Conservation (phyloP, 805 yeast genomes). For the Metschnikowia vanudenii region DNA sequence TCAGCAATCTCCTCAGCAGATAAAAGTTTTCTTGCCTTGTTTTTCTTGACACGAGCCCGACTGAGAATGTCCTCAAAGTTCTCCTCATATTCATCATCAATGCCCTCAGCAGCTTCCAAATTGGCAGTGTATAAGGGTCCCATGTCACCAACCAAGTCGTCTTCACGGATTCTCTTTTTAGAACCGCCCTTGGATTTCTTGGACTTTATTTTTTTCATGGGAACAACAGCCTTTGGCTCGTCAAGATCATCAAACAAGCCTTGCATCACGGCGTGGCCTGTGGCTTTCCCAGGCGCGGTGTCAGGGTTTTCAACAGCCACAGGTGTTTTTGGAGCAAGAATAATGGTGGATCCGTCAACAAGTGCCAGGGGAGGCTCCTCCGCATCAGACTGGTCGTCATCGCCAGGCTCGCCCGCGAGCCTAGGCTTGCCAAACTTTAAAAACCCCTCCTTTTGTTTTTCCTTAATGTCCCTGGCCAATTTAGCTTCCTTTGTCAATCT, state of each 20-base stretch:
- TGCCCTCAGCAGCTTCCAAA: slow-evolving; percentile 26
- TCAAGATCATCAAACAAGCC: slow-evolving; percentile 13
- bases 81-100: slow-evolving; percentile 28
- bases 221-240: slow-evolving; percentile 23
- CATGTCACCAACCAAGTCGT: slow-evolving; percentile 28
- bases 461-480: slow-evolving; percentile 29
- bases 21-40: slow-evolving; percentile 24
- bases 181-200: slow-evolving; percentile 25
- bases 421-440: slow-evolving; percentile 8
- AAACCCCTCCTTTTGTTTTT: slow-evolving; percentile 20
- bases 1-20: slow-evolving; percentile 38
- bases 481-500: slow-evolving; percentile 25
- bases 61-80: slow-evolving; percentile 34
- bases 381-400: slow-evolving; percentile 8
- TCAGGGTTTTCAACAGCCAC: background rate
- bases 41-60: slow-evolving; percentile 29
- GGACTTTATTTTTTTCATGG: slow-evolving; percentile 45
- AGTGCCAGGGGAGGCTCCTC: slow-evolving; percentile 7
- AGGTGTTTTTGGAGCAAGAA: background rate
- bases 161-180: slow-evolving; percentile 19
- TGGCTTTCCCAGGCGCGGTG: background rate
- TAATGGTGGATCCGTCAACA: slow-evolving; percentile 7
- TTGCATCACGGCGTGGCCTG: background rate
- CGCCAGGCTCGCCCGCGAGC: slow-evolving; percentile 1
- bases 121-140: slow-evolving; percentile 24